Base-by-base conservation (phyloP, 2,329 filamentous ascomycete genomes). In the Botrytis deweyae region DNA sequence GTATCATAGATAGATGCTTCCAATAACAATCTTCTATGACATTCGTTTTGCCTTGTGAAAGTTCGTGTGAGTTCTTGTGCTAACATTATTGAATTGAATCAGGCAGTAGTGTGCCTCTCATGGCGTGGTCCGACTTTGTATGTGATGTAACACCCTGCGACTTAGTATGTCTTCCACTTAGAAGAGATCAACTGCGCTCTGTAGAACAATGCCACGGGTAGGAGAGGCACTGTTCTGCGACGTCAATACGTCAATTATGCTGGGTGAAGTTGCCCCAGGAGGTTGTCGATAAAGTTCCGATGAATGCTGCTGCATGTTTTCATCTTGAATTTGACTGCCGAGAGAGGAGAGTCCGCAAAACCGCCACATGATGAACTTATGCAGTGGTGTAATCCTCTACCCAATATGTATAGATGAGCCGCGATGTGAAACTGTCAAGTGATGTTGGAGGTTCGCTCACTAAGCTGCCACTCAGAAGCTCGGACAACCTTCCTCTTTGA, bases 1-100 rank as follows among this genome's bases (percentile, higher is more conserved):
- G 55, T 69, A 62, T 46, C 68, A 63, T 70, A 70, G 67, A 70
- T 59, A 59, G 18, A 44, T 46, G 55, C 68, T 25, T n/a, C 18
- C 29, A 38, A 70, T 46, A 22, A 70, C 40, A 63, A 20, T 33
- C 25, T 46, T 63, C 22, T 36, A 62, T 70, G 38, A 38, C 1
- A 20, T 70, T 29, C 20, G 38, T 10, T 18, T 18, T 46, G 20
- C 42, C 22, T n/a, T 63, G 8, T 44, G 42, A 46, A 5, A 62
- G 46, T 46, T 16, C 12, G 5, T 62, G 16, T 70, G 55, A 46
- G 6, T 29, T 38, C n/a, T 36, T 25, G 12, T n/a, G 16, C n/a
- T 62, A 20, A 63, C 33, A 46, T 18, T 25, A 9, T 22, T 58
- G n/a, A 22, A 58, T 14, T 14, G 3, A 14, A 4, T 55, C 25